Conservation (phyloP, 306 rosid species). For the Prinsepia uniflora region DNA sequence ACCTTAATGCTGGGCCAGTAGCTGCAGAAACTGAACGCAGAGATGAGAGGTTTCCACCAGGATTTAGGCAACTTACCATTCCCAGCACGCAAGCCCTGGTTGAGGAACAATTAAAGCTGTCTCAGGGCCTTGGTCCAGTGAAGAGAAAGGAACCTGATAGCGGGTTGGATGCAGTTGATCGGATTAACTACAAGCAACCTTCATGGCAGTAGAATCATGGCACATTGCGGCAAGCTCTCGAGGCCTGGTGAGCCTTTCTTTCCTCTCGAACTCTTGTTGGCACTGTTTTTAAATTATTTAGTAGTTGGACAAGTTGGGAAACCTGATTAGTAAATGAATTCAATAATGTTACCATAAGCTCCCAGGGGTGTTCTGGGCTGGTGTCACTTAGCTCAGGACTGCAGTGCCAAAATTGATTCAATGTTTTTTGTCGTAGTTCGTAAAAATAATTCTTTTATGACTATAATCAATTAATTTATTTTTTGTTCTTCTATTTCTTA, state of each 20-base stretch:
- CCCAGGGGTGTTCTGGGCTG: not conserved
- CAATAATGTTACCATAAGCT: not conserved
- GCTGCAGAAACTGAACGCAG: slow-evolving; percentile 54
- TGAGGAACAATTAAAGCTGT: slow-evolving; percentile 81
- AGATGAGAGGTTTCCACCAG: slow-evolving; percentile 66
- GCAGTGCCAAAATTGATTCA: not conserved
- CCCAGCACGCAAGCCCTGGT: slow-evolving; percentile 58
- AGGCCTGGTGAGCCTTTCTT: slow-evolving; percentile 35
- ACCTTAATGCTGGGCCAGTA: slow-evolving; percentile 91
- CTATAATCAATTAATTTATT: not conserved
- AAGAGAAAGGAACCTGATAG: slow-evolving; percentile 93
- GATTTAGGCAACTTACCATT: slow-evolving; percentile 61
- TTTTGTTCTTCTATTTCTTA: not conserved
- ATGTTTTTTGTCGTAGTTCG: not conserved
- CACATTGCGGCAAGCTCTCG: slow-evolving; percentile 10
- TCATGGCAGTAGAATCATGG: slow-evolving; percentile 58
- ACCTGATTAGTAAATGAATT: not conserved
- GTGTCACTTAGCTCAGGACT: not conserved
- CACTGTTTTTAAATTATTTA: not conserved
- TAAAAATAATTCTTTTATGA: not conserved
- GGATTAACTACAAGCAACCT: slow-evolving; percentile 70
- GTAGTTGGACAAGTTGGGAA: not conserved
- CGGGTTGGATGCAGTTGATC: slow-evolving; percentile 76
- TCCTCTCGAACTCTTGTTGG: not conserved
- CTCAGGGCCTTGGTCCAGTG: slow-evolving; percentile 60